Evolutionary conservation across 2,329 filamentous ascomycete genomes (phyloP).

Genomic region (Penicillium oxalicum): DNA sequence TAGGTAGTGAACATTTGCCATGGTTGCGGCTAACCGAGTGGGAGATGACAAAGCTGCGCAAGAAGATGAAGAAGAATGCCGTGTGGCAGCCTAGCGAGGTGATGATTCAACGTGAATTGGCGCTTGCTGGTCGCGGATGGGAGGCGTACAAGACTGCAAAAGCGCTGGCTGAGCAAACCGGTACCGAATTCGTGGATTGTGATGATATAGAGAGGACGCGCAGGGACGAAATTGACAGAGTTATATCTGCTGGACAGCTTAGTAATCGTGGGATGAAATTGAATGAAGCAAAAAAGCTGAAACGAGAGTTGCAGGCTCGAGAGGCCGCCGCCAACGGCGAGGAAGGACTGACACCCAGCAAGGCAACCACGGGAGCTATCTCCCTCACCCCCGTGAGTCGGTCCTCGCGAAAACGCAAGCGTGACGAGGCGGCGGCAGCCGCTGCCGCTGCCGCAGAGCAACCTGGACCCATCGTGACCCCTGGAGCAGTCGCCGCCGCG

Average conservation of each 20-base stretch:
- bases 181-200: slow-evolving; percentile 55
- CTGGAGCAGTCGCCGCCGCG: slow-evolving; percentile 1
- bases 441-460: slow-evolving; percentile 23
- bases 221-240: slow-evolving; percentile 37
- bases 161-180: slow-evolving; percentile 46
- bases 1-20: slow-evolving; percentile 56
- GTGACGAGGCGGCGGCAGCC: slow-evolving; percentile 38
- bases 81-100: slow-evolving; percentile 63
- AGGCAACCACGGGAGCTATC: slow-evolving; percentile 5
- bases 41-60: slow-evolving; percentile 61
- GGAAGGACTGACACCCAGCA: slow-evolving; percentile 1
- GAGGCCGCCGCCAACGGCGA: slow-evolving; percentile 41
- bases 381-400: slow-evolving; percentile 20
- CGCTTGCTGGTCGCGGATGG: slow-evolving; percentile 51
- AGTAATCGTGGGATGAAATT: slow-evolving; percentile 56
- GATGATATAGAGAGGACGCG: slow-evolving; percentile 39
- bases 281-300: slow-evolving; percentile 57
- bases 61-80: slow-evolving; percentile 66
- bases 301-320: slow-evolving; percentile 48
- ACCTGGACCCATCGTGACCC: not conserved
- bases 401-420: slow-evolving; percentile 49
- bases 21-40: slow-evolving; percentile 62
- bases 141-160: slow-evolving; percentile 47
- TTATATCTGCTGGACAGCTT: slow-evolving; percentile 45
- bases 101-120: slow-evolving; percentile 61